Percentiles rank a stretch among this genome's conserved stretches.
These are phyloP conservation scores for Ceratobasidium sp. DNA, from an alignment of 1,284 basidiomycete genomes.

Conservation along the genomic window DNA sequence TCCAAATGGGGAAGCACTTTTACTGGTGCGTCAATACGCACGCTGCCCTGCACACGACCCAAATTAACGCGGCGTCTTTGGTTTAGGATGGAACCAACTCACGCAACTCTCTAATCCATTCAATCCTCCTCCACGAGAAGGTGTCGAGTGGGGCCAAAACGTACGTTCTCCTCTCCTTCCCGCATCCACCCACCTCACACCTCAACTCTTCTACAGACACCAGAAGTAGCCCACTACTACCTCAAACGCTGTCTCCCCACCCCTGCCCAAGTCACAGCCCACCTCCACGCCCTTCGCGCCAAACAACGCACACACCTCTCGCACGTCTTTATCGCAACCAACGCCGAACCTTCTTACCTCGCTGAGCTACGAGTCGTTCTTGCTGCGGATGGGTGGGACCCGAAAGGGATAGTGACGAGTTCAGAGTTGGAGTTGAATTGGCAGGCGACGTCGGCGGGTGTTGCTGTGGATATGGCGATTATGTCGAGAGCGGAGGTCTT, in stretches of 20 bases:
- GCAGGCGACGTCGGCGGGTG: slow-evolving; percentile 62
- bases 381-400: slow-evolving; percentile 54
- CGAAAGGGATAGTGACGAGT: slow-evolving; percentile 58
- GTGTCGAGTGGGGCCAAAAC: slow-evolving; percentile 46
- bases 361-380: slow-evolving; percentile 57
- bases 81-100: slow-evolving; percentile 59
- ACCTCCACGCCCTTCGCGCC: slow-evolving; percentile 56
- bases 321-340: slow-evolving; percentile 66
- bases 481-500: slow-evolving; percentile 63
- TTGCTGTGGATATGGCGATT: slow-evolving; percentile 65
- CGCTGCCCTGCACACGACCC: neutral
- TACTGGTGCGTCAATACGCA: slow-evolving; percentile 10
- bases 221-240: slow-evolving; percentile 54
- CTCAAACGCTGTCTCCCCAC: slow-evolving; percentile 62
- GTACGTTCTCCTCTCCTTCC: neutral
- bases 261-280: slow-evolving; percentile 58
- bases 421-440: slow-evolving; percentile 58
- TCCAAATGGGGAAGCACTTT: slow-evolving; percentile 35
- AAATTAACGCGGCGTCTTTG: slow-evolving; percentile 49
- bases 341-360: slow-evolving; percentile 58
- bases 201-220: neutral
- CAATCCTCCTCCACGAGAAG: slow-evolving; percentile 49
- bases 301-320: slow-evolving; percentile 49
- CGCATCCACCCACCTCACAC: no score
- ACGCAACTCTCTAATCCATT: slow-evolving; percentile 57